These are phyloP conservation scores for Schoenoplectus tabernaemontani DNA, from an alignment of 202 grass and related monocot species.

Conservation along the genomic window DNA sequence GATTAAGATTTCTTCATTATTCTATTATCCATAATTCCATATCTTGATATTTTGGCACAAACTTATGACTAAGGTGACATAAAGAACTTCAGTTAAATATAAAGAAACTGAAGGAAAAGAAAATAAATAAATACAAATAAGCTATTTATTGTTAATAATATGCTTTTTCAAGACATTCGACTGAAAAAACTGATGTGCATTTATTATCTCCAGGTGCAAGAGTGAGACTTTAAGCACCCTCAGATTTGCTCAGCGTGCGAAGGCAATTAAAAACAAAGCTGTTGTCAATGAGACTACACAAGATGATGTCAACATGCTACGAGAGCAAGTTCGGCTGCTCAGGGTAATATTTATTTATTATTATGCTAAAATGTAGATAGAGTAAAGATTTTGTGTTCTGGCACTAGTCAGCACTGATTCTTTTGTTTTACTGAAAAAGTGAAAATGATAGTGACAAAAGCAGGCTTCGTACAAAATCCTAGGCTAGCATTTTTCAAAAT, in stretches of 20 bases:
- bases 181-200: not conserved
- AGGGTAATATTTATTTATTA: slow-evolving; percentile 37
- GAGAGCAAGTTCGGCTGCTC: slow-evolving; percentile 70
- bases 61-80: not conserved
- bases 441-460: not conserved
- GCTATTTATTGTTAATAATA: not conserved
- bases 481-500: not conserved
- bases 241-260: slow-evolving; percentile 91
- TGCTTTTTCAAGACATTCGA: not conserved
- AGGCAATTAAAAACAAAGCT: slow-evolving; percentile 93
- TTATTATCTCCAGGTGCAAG: slow-evolving; percentile 56
- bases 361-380: slow-evolving; percentile 3
- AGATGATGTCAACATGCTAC: slow-evolving; percentile 76
- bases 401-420: not conserved
- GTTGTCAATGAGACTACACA: slow-evolving; percentile 80
- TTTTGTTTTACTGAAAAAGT: not conserved
- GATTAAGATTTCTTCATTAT: slow-evolving; percentile 9
- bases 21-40: not conserved
- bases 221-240: slow-evolving; percentile 86
- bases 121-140: no score
- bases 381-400: not conserved
- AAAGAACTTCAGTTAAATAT: not conserved
- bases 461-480: no score
- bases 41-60: not conserved
- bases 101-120: no score